Percentiles rank a stretch among this genome's conserved stretches.
These are phyloP conservation scores for Aspergillus arachidicola DNA, from an alignment of 2,329 filamentous ascomycete genomes.

Conservation along the genomic window DNA sequence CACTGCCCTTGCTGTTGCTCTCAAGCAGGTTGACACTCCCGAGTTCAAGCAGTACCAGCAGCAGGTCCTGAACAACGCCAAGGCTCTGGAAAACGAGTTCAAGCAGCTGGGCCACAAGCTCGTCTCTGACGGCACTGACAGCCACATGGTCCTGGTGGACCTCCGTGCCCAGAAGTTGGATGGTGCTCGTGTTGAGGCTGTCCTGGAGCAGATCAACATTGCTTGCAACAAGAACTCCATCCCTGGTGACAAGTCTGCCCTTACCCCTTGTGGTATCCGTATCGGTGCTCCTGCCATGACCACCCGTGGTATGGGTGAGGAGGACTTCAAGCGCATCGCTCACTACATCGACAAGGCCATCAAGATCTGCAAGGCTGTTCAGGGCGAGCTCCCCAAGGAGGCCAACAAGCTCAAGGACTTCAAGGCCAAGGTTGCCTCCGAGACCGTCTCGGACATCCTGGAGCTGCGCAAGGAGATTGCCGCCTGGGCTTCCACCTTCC, in stretches of 20 bases:
- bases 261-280: constrained; percentile 91
- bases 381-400: constrained; percentile 84
- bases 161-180: constrained; percentile 87
- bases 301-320: constrained; percentile 85
- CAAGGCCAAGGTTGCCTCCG: constrained; percentile 84
- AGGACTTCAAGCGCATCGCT: constrained; percentile 89
- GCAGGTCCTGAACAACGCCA: constrained; percentile 86
- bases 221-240: constrained; percentile 99
- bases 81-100: constrained; percentile 78
- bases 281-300: constrained; percentile 99
- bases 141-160: constrained; percentile 92
- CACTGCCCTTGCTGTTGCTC: constrained; percentile 87
- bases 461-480: constrained; percentile 87
- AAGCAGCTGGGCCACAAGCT: constrained; percentile 75
- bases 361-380: constrained; percentile 87
- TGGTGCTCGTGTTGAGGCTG: constrained; percentile 87
- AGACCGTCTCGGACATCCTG: constrained; percentile 79
- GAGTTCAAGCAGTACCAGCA: constrained; percentile 94
- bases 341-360: constrained; percentile 86
- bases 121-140: constrained; percentile 93
- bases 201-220: constrained; percentile 97
- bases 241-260: constrained; percentile 93
- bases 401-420: constrained; percentile 99
- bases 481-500: constrained; percentile 84
- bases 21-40: constrained; percentile 86